Evolutionary conservation across 768 basidiomycete species (phyloP).

Genomic region (Candolleomyces eurysporus): DNA sequence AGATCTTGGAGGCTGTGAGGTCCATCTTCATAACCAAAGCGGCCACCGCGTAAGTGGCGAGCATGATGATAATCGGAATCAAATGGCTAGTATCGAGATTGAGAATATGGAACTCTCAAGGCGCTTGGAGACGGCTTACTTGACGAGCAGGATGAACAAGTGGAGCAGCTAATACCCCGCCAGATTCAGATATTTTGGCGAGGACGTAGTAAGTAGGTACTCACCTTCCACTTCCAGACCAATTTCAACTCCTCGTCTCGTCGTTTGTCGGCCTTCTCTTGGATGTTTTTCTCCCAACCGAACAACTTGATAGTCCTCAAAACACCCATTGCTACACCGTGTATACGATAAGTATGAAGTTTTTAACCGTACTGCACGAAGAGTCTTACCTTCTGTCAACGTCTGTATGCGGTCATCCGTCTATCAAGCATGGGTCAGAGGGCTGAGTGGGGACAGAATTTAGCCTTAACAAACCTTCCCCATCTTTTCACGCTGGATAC

Average conservation of each 20-base stretch:
- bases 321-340: constrained; percentile 47
- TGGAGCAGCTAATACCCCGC: constrained; percentile 19
- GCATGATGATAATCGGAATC: constrained; percentile 62
- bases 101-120: background rate
- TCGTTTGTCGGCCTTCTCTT: constrained; percentile 48
- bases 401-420: constrained; percentile 59
- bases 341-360: background rate
- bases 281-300: constrained; percentile 63
- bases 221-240: constrained; percentile 45
- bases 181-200: background rate
- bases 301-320: constrained; percentile 75
- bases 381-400: constrained; percentile 55
- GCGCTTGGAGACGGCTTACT: constrained; percentile 31
- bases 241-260: constrained; percentile 62
- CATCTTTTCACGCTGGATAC: constrained; percentile 53
- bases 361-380: background rate
- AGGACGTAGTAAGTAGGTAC: background rate
- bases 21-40: constrained; percentile 31
- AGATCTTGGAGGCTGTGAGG: constrained; percentile 32
- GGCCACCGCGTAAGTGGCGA: constrained; percentile 61
- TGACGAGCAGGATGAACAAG: constrained; percentile 43
- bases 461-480: constrained; percentile 47
- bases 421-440: constrained; percentile 24
- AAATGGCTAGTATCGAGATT: constrained; percentile 35
- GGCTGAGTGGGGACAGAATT: constrained; percentile 46